A percentile compares a stretch with the other conserved stretches of the same genome.
Evolutionary conservation across 1,284 basidiomycete genomes (phyloP).

Genomic region (Grifola frondosa): DNA sequence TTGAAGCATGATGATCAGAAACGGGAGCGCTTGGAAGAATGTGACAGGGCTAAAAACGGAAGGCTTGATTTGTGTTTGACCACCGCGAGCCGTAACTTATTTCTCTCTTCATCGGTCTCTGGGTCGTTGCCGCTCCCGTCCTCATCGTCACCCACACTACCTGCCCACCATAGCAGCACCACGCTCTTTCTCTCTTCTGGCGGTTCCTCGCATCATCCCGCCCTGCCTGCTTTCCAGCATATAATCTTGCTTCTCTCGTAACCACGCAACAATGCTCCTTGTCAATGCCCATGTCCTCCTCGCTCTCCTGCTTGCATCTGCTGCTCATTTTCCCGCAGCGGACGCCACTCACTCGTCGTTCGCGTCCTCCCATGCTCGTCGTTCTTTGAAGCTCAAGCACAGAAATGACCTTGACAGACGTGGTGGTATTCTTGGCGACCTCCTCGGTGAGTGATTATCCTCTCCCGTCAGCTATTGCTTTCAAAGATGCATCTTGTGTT

Average conservation of each 20-base stretch:
- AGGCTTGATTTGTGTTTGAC: no score
- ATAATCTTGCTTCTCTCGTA: background rate
- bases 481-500: no score
- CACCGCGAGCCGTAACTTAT: no score
- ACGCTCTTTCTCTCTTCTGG: slow-evolving; percentile 23
- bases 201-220: slow-evolving; percentile 20
- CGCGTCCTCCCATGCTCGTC: slow-evolving; percentile 24
- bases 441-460: slow-evolving; percentile 10
- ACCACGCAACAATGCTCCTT: slow-evolving; percentile 17
- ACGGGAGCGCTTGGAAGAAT: no score
- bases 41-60: no score
- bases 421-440: slow-evolving; percentile 13
- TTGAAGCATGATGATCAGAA: no score
- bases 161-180: slow-evolving; percentile 28
- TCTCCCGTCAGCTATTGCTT: background rate
- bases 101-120: no score
- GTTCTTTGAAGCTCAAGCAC: slow-evolving; percentile 17
- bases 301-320: slow-evolving; percentile 19
- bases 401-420: slow-evolving; percentile 6
- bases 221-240: slow-evolving; percentile 28
- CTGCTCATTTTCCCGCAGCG: slow-evolving; percentile 18
- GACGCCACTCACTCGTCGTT: slow-evolving; percentile 24
- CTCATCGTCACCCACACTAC: slow-evolving; percentile 4
- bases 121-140: no score
- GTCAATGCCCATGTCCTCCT: slow-evolving; percentile 14